Conservation (phyloP, 805 yeast species). For the Blastobotrys parvus region DNA sequence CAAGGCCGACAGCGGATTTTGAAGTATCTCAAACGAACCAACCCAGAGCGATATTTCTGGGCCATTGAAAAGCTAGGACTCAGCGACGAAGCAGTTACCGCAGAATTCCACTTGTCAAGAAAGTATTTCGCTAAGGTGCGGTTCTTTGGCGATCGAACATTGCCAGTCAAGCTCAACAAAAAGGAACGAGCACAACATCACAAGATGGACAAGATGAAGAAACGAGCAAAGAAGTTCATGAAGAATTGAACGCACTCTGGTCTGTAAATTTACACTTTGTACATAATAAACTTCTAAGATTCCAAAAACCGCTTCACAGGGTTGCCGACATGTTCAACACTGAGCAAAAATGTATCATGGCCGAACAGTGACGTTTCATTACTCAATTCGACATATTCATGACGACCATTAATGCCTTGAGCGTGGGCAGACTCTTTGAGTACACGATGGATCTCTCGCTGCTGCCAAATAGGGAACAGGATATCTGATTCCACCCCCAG, state of each 20-base stretch:
- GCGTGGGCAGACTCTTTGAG: constrained; percentile 34
- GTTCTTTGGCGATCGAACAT: constrained; percentile 32
- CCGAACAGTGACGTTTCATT: constrained; percentile 75
- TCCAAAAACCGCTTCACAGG: constrained; percentile 61
- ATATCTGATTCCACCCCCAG: constrained; percentile 92
- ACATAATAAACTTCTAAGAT: neutral
- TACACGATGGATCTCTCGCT: constrained; percentile 64
- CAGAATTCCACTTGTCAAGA: constrained; percentile 51
- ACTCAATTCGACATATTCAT: constrained; percentile 65
- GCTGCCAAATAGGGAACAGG: constrained; percentile 93
- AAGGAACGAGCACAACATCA: constrained; percentile 16
- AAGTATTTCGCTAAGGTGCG: constrained; percentile 26
- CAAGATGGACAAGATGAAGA: constrained; percentile 12
- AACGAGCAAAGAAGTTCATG: constrained; percentile 18
- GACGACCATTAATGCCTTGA: constrained; percentile 33
- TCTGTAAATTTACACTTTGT: too few species aligned
- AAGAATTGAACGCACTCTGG: constrained; percentile 1
- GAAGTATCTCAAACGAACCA: constrained; percentile 69
- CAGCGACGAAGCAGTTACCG: constrained; percentile 65
- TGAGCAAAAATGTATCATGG: constrained; percentile 83
- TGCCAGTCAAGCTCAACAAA: constrained; percentile 22
- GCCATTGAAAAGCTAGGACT: constrained; percentile 82
- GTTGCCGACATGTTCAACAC: constrained; percentile 69
- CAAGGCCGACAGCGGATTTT: constrained; percentile 82
- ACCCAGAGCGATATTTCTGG: constrained; percentile 79